Percentiles rank a stretch among this genome's conserved stretches.
Conservation (phyloP, 2,329 filamentous ascomycete genomes). For the Alternaria triticimaculans region DNA sequence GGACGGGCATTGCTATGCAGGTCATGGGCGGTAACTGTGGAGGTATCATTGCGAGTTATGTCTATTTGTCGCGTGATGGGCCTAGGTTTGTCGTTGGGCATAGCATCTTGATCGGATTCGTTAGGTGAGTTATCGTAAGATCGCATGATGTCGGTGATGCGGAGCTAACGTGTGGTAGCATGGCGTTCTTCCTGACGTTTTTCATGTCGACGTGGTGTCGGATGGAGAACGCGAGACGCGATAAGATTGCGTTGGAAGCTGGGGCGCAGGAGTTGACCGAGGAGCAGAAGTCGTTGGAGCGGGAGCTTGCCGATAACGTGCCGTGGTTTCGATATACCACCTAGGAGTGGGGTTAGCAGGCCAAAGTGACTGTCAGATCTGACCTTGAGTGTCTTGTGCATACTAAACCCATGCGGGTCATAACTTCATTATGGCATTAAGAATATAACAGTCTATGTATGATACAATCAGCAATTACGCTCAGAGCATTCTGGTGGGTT, state of each 20-base stretch:
- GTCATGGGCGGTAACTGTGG: conserved; percentile 68
- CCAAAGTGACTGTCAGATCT: background rate
- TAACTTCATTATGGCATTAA: conserved; percentile 25
- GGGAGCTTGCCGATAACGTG: conserved; percentile 64
- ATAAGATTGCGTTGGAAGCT: conserved; percentile 50
- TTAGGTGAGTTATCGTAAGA: conserved; percentile 41
- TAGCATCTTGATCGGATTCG: conserved; percentile 53
- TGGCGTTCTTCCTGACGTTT: conserved; percentile 59
- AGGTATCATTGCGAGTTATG: conserved; percentile 68
- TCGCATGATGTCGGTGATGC: background rate
- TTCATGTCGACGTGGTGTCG: conserved; percentile 66
- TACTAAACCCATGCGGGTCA: conserved; percentile 2
- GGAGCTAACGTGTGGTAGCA: conserved; percentile 33
- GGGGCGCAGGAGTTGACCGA: conserved; percentile 57
- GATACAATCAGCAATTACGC: background rate
- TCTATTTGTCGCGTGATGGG: conserved; percentile 55
- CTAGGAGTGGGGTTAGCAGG: background rate
- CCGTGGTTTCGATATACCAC: conserved; percentile 51
- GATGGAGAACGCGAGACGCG: conserved; percentile 63
- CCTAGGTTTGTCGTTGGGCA: conserved; percentile 57
- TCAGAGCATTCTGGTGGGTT: conserved; percentile 28
- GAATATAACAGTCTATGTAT: conserved; percentile 5
- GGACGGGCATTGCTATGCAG: conserved; percentile 64
- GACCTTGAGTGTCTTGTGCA: background rate
- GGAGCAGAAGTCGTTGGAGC: conserved; percentile 61